A percentile compares a stretch with the other conserved stretches of the same genome.
These are phyloP conservation scores for Cystobasidium tubakii DNA, from an alignment of 768 basidiomycete species.

Conservation along the genomic window DNA sequence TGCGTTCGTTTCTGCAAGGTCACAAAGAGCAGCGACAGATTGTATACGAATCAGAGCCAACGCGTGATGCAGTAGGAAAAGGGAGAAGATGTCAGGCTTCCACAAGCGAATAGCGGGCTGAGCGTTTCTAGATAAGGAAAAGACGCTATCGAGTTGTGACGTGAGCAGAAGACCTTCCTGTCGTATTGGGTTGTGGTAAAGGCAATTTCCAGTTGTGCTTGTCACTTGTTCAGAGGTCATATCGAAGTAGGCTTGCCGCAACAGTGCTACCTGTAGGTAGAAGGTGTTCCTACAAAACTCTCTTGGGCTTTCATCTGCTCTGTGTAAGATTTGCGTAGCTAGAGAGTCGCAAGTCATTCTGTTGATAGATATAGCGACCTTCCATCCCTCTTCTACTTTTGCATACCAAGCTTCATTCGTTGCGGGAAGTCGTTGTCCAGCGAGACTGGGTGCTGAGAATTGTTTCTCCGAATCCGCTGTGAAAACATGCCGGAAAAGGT, in stretches of 20 bases:
- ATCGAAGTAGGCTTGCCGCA: neutral
- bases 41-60: neutral
- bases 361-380: neutral
- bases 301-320: neutral
- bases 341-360: neutral
- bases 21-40: neutral
- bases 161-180: neutral
- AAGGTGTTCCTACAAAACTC: neutral
- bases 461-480: neutral
- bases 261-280: neutral
- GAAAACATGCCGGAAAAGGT: neutral
- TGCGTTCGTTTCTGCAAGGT: neutral
- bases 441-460: neutral
- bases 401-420: neutral
- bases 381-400: neutral
- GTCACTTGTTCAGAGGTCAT: neutral
- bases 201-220: too few species aligned
- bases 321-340: neutral
- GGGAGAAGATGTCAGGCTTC: neutral
- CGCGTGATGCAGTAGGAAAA: neutral
- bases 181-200: neutral
- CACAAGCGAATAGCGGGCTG: neutral
- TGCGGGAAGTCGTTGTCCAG: neutral
- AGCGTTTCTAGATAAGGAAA: neutral
- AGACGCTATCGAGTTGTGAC: neutral